phyloP scores from a whole-genome alignment of 176 grass and related monocot genomes.

The Urochloa ruziziensis region DNA sequence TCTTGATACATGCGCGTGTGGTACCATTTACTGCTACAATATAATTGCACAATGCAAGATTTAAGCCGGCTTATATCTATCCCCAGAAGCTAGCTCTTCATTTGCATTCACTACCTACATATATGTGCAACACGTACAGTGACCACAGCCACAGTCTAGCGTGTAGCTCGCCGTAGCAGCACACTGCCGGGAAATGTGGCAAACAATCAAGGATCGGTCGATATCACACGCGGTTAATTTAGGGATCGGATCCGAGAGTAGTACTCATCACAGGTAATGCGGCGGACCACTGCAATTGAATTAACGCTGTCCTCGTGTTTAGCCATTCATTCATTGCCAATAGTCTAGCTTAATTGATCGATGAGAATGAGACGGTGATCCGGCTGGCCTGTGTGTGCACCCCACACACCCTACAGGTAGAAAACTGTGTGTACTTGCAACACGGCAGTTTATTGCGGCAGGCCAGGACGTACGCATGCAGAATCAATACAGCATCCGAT shows the following conservation, averaged over 20 bases:
- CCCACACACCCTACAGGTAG: not conserved
- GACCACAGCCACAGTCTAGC: not conserved
- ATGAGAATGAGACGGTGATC: not conserved
- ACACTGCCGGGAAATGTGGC: not conserved
- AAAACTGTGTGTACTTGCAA: not conserved
- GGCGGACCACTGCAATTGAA: not conserved
- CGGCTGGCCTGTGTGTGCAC: not conserved
- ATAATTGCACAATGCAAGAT: not conserved
- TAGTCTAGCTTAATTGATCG: too few relatives aligned
- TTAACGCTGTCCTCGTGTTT: not conserved
- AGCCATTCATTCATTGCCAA: not conserved
- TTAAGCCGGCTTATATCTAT: not conserved
- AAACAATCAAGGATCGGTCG: not conserved
- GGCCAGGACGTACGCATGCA: not conserved
- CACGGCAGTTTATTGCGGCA: not conserved
- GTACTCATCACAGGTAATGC: not conserved
- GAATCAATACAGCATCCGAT: not conserved
- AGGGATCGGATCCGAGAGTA: not conserved
- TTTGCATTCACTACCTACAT: not conserved
- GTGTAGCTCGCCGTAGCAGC: not conserved
- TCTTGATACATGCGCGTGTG: too few relatives aligned
- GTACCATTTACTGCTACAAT: not conserved
- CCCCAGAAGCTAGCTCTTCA: not conserved
- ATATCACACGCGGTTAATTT: not conserved
- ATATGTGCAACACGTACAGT: not conserved